A percentile compares a stretch with the other conserved stretches of the same genome.
phyloP scores from a whole-genome alignment of 129 eudicot species.

The Lactuca sativa region DNA sequence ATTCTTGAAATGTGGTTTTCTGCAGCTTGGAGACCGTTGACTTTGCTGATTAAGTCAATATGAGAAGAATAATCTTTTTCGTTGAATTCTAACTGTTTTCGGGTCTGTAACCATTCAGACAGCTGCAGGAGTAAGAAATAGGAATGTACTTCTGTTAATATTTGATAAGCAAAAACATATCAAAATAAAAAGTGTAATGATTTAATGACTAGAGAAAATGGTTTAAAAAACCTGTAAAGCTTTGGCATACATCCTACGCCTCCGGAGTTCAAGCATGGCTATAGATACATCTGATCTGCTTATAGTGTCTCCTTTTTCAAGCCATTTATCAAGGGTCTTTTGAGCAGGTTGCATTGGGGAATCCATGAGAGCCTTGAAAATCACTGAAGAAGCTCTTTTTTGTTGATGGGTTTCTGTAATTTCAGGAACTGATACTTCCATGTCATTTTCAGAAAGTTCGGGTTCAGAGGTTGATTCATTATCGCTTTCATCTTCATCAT shows the following conservation, averaged over 20 bases:
- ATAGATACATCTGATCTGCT: conserved; percentile 28
- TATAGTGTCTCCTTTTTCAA: conserved; percentile 55
- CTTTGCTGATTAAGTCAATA: conserved; percentile 77
- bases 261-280: conserved; percentile 41
- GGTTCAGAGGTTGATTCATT: conserved; percentile 36
- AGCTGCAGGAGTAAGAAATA: conserved; percentile 47
- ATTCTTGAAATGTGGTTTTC: conserved; percentile 52
- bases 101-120: conserved; percentile 66
- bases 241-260: conserved; percentile 49
- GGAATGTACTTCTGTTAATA: background rate
- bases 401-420: conserved; percentile 15
- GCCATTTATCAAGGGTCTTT: conserved; percentile 54
- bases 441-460: conserved; percentile 40
- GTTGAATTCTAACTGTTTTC: conserved; percentile 34
- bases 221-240: conserved; percentile 69
- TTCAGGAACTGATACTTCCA: conserved; percentile 28
- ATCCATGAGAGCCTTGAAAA: conserved; percentile 42
- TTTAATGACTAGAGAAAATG: background rate
- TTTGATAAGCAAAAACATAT: background rate
- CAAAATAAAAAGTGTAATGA: background rate
- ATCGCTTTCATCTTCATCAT: conserved; percentile 30
- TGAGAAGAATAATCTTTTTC: conserved; percentile 68
- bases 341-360: conserved; percentile 37
- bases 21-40: conserved; percentile 58
- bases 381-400: conserved; percentile 8